Evolutionary conservation across 352 stramenopile genomes (phyloP).

Genomic region (Albugo laibachii): DNA sequence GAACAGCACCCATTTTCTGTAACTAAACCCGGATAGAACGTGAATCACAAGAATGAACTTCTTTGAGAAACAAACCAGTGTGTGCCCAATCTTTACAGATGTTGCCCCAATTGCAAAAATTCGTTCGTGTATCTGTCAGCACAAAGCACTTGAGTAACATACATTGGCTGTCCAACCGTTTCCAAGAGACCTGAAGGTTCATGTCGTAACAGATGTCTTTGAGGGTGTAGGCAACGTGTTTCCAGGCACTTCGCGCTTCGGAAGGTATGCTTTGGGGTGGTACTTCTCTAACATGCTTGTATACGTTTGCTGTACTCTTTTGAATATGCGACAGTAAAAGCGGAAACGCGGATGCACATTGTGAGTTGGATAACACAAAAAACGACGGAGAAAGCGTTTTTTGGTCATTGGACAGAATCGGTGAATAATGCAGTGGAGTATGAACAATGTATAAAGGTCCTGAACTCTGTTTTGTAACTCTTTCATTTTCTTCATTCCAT

Average conservation of each 20-base stretch:
- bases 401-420: slow-evolving; percentile 23
- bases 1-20: slow-evolving; percentile 18
- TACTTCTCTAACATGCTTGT: slow-evolving; percentile 45
- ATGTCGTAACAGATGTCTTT: slow-evolving; percentile 15
- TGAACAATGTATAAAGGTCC: no score
- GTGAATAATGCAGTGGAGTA: slow-evolving; percentile 24
- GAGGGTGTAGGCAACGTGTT: slow-evolving; percentile 41
- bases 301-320: slow-evolving; percentile 6
- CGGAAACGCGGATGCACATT: slow-evolving; percentile 45
- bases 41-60: background rate
- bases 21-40: background rate
- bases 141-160: background rate
- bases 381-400: slow-evolving; percentile 25
- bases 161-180: background rate
- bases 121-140: slow-evolving; percentile 17
- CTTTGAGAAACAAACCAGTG: slow-evolving; percentile 15
- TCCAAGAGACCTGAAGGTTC: no score
- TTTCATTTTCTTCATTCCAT: slow-evolving; percentile 13
- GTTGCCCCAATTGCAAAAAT: slow-evolving; percentile 51
- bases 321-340: slow-evolving; percentile 35
- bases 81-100: slow-evolving; percentile 65
- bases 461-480: no score
- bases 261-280: slow-evolving; percentile 41
- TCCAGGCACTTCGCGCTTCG: slow-evolving; percentile 31
- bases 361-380: slow-evolving; percentile 47